These are phyloP conservation scores for Pseudogymnoascus sp. DNA, from an alignment of 2,329 filamentous ascomycete species.

Conservation along the genomic window DNA sequence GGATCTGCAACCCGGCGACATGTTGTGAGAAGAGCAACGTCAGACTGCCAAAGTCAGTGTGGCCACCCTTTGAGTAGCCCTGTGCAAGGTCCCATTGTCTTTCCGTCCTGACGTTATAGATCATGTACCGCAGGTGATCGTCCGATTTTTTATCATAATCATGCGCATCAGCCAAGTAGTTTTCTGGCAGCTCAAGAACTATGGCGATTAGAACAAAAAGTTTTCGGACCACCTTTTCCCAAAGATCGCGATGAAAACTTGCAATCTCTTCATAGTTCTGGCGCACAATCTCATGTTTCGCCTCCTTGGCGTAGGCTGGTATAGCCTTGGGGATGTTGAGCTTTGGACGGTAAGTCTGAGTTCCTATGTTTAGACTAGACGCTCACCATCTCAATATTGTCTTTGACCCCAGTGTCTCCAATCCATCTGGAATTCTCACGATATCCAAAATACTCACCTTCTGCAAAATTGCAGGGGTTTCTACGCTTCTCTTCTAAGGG, in stretches of 20 bases:
- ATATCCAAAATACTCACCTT: constrained; percentile 41
- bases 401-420: constrained; percentile 29
- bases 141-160: constrained; percentile 46
- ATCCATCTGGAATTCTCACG: constrained; percentile 33
- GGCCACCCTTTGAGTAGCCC: constrained; percentile 36
- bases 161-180: constrained; percentile 46
- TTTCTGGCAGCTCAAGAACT: constrained; percentile 48
- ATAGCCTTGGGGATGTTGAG: constrained; percentile 49
- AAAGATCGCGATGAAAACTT: constrained; percentile 36
- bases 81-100: constrained; percentile 38
- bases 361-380: not conserved
- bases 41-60: constrained; percentile 49
- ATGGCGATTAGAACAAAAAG: constrained; percentile 49
- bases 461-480: constrained; percentile 23
- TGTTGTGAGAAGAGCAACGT: constrained; percentile 52
- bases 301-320: constrained; percentile 31
- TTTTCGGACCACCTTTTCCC: constrained; percentile 46
- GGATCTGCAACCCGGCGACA: constrained; percentile 47
- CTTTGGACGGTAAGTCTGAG: not conserved
- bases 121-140: constrained; percentile 52
- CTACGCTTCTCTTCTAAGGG: constrained; percentile 45
- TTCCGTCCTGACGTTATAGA: constrained; percentile 41
- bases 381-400: constrained; percentile 44
- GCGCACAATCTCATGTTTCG: constrained; percentile 37
- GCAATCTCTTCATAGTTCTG: constrained; percentile 48